Evolutionary conservation across 306 rosid species (phyloP).

Genomic region (Erythrophleum fordii): DNA sequence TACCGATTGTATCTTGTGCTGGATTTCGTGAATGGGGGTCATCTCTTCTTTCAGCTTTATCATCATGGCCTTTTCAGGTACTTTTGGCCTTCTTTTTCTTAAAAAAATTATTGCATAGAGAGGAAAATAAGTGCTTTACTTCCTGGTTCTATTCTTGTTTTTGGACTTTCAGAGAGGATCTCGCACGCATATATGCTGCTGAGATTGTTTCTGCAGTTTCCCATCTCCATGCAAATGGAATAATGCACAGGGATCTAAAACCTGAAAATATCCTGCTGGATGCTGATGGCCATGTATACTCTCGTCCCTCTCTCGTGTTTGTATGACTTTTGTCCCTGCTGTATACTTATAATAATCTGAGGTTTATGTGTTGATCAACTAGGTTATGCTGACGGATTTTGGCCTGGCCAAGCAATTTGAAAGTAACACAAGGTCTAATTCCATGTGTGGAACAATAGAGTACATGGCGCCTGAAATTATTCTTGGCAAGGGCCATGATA

Average conservation of each 20-base stretch:
- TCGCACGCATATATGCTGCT: constrained; percentile 89
- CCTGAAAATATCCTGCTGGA: constrained; percentile 93
- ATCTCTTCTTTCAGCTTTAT: constrained; percentile 96
- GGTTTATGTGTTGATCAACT: constrained; percentile 27
- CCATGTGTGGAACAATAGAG: constrained; percentile 91
- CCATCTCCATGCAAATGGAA: constrained; percentile 91
- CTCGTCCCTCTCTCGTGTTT: constrained; percentile 34
- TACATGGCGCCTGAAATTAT: constrained; percentile 99
- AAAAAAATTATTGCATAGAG: constrained; percentile 4
- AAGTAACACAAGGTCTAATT: constrained; percentile 82
- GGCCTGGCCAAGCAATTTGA: constrained; percentile 92
- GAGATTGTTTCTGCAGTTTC: constrained; percentile 95
- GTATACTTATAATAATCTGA: constrained; percentile 33
- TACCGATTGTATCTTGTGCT: constrained; percentile 91
- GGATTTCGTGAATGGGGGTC: constrained; percentile 96
- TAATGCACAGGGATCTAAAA: constrained; percentile 97
- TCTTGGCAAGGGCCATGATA: constrained; percentile 95
- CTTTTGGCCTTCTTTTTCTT: constrained; percentile 19
- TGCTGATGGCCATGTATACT: constrained; percentile 88
- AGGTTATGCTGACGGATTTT: constrained; percentile 98
- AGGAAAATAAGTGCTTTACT: constrained; percentile 18
- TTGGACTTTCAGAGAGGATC: constrained; percentile 76
- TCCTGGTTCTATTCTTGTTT: constrained; percentile 19
- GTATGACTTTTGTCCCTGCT: constrained; percentile 2
- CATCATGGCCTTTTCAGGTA: constrained; percentile 96